Conservation (phyloP, 2,329 filamentous ascomycete genomes). For the Iodosphaeria phyllophila region DNA sequence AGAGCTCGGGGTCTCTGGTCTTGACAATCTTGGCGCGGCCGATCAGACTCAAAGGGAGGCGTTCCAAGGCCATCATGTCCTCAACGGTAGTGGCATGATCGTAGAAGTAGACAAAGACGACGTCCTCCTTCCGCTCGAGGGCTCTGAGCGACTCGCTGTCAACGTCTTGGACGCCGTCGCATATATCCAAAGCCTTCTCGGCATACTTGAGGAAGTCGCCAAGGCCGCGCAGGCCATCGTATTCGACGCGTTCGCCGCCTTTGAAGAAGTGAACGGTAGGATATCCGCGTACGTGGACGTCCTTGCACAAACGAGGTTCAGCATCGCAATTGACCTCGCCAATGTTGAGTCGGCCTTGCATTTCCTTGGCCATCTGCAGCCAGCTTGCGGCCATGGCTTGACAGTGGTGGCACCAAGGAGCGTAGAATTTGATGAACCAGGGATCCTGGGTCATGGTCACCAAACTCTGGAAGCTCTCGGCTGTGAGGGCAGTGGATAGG, state of each 20-base stretch:
- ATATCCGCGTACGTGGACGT: slow-evolving; percentile 61
- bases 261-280: slow-evolving; percentile 89
- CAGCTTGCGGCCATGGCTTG: slow-evolving; percentile 83
- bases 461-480: slow-evolving; percentile 68
- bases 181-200: slow-evolving; percentile 66
- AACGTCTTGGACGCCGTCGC: slow-evolving; percentile 63
- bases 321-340: slow-evolving; percentile 92
- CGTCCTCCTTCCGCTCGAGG: slow-evolving; percentile 82
- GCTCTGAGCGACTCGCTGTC: slow-evolving; percentile 58
- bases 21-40: slow-evolving; percentile 87
- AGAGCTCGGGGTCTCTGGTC: slow-evolving; percentile 60
- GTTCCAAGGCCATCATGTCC: slow-evolving; percentile 77
- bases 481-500: slow-evolving; percentile 54
- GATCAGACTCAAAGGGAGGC: slow-evolving; percentile 71
- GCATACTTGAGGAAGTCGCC: slow-evolving; percentile 81
- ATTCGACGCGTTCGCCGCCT: slow-evolving; percentile 80
- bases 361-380: slow-evolving; percentile 76
- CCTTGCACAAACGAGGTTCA: slow-evolving; percentile 79
- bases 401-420: slow-evolving; percentile 93
- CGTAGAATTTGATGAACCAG: slow-evolving; percentile 99
- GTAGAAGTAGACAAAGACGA: slow-evolving; percentile 95
- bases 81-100: slow-evolving; percentile 86
- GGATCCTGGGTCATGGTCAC: slow-evolving; percentile 79
- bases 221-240: slow-evolving; percentile 75
- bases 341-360: slow-evolving; percentile 77